phyloP scores from a whole-genome alignment of 768 basidiomycete species.

The Tulasnella sp. region DNA sequence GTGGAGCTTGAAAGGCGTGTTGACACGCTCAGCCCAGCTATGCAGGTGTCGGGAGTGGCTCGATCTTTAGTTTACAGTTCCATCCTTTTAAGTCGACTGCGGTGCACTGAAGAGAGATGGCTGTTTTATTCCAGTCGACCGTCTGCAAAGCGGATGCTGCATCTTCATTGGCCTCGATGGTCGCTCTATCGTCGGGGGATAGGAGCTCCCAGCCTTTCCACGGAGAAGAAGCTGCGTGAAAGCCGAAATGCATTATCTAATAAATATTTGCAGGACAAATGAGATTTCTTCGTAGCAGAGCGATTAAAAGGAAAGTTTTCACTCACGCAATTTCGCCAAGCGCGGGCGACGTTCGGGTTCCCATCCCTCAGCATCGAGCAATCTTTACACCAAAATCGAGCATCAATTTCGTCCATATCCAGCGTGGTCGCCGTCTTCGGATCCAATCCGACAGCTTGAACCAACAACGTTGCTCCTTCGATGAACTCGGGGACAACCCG shows the following conservation, averaged over 20 bases:
- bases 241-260: not conserved
- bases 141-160: not conserved
- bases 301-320: not conserved
- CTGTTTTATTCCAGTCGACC: not conserved
- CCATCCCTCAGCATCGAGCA: not conserved
- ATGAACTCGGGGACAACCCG: not conserved
- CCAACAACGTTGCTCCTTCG: not conserved
- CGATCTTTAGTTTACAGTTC: not conserved
- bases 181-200: not conserved
- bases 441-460: slow-evolving; percentile 7
- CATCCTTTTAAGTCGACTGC: not conserved
- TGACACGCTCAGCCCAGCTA: no score
- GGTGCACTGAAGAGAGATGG: not conserved
- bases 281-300: not conserved
- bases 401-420: slow-evolving; percentile 13
- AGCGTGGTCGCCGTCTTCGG: not conserved
- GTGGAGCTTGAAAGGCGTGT: no score
- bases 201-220: not conserved
- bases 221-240: not conserved
- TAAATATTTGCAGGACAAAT: not conserved
- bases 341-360: not conserved
- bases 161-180: not conserved
- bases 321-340: slow-evolving; percentile 15
- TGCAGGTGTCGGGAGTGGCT: no score
- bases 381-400: slow-evolving; percentile 13